Conservation (phyloP, 768 basidiomycete genomes). For the Exidia glandulosa region DNA sequence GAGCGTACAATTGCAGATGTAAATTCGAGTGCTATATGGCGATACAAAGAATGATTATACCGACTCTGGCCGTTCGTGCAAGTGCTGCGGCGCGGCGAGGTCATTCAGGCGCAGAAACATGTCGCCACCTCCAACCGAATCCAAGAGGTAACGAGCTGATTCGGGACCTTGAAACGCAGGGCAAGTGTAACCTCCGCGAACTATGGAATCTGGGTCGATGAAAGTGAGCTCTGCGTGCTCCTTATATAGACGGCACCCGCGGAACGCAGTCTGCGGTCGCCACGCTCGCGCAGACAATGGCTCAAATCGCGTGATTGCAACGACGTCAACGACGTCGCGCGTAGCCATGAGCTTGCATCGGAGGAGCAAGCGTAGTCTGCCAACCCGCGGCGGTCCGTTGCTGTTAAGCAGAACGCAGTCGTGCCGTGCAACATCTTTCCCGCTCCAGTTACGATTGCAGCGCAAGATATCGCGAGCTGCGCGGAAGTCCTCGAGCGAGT, state of each 20-base stretch:
- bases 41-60: no score
- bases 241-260: slow-evolving; percentile 9
- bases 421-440: slow-evolving; percentile 4
- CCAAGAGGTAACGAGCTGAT: no score
- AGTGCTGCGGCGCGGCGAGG: no score
- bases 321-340: slow-evolving; percentile 8
- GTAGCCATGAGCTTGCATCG: background rate
- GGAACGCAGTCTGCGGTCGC: slow-evolving; percentile 13
- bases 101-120: no score
- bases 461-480: slow-evolving; percentile 16
- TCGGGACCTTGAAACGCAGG: no score
- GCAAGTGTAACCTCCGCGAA: background rate
- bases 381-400: background rate
- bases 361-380: background rate
- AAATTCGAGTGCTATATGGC: no score
- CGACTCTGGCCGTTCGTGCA: no score
- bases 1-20: no score
- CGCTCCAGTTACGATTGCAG: slow-evolving; percentile 17
- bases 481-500: slow-evolving; percentile 18
- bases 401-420: slow-evolving; percentile 14
- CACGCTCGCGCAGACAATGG: background rate
- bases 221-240: slow-evolving; percentile 1
- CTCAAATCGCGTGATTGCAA: slow-evolving; percentile 4
- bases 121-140: no score
- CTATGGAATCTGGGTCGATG: background rate